Evolutionary conservation across 106 monocot species (phyloP).

Genomic region (Triglochin maritima): DNA sequence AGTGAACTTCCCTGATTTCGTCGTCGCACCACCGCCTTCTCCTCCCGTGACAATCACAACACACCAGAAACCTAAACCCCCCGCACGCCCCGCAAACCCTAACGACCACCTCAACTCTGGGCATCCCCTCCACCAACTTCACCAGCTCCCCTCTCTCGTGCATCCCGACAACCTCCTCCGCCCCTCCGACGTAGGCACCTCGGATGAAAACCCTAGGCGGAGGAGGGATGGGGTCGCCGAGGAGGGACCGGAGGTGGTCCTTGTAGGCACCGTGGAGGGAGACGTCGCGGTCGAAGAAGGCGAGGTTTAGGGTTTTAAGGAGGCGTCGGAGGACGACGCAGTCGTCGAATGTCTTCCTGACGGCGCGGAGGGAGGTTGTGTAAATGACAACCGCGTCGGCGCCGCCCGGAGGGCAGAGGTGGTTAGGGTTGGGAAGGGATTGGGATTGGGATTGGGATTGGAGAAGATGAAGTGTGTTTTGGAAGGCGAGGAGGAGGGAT

Average conservation of each 20-base stretch:
- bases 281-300: slow-evolving; percentile 62
- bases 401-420: slow-evolving; percentile 41
- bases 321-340: slow-evolving; percentile 40
- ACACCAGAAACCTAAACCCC: slow-evolving; percentile 36
- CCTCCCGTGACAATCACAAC: slow-evolving; percentile 43
- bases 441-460: background rate
- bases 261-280: slow-evolving; percentile 65
- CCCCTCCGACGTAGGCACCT: slow-evolving; percentile 70
- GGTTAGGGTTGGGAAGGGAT: background rate
- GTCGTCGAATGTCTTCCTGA: slow-evolving; percentile 74
- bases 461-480: slow-evolving; percentile 8
- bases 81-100: slow-evolving; percentile 36
- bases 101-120: background rate
- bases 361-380: slow-evolving; percentile 52
- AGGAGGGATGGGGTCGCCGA: slow-evolving; percentile 20
- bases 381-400: slow-evolving; percentile 35
- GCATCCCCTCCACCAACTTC: slow-evolving; percentile 30
- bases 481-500: slow-evolving; percentile 30
- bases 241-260: slow-evolving; percentile 51
- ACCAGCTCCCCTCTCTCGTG: slow-evolving; percentile 60
- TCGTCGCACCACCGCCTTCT: slow-evolving; percentile 5
- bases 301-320: slow-evolving; percentile 29
- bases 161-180: slow-evolving; percentile 51
- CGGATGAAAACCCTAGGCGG: slow-evolving; percentile 70
- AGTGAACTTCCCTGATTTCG: background rate